These are phyloP conservation scores for Ascoidea tarda DNA, from an alignment of 805 yeast genomes.

Conservation along the genomic window DNA sequence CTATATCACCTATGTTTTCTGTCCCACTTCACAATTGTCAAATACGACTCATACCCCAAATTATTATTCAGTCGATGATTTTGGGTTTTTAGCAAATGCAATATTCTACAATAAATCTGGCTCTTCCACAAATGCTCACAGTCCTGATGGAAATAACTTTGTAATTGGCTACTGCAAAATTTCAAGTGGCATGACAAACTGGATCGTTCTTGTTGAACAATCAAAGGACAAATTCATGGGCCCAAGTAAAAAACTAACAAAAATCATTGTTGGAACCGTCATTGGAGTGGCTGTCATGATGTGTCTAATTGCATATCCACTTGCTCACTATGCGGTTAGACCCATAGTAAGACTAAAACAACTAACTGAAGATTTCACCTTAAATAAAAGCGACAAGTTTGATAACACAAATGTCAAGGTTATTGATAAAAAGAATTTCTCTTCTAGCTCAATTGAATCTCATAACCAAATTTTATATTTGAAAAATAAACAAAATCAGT, in stretches of 20 bases:
- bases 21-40: slow-evolving; percentile 17
- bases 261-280: slow-evolving; percentile 65
- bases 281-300: slow-evolving; percentile 66
- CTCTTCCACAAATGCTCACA: slow-evolving; percentile 21
- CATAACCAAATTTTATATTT: too few species aligned
- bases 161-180: slow-evolving; percentile 39
- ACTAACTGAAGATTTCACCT: slow-evolving; percentile 52
- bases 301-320: slow-evolving; percentile 63
- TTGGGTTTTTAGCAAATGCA: slow-evolving; percentile 17
- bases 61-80: slow-evolving; percentile 12
- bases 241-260: slow-evolving; percentile 47
- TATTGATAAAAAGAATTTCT: background rate
- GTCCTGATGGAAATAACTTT: slow-evolving; percentile 24
- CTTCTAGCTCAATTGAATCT: too few species aligned
- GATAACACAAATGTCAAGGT: slow-evolving; percentile 9
- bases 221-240: slow-evolving; percentile 38
- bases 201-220: slow-evolving; percentile 73
- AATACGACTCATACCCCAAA: too few species aligned
- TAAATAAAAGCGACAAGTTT: slow-evolving; percentile 9
- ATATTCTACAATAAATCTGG: slow-evolving; percentile 27
- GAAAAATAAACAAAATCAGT: too few species aligned
- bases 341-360: slow-evolving; percentile 70
- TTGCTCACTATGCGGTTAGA: slow-evolving; percentile 72
- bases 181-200: slow-evolving; percentile 23
- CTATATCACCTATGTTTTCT: slow-evolving; percentile 22